These are phyloP conservation scores for Hyphodiscus hymeniophilus DNA, from an alignment of 495 filamentous ascomycete genomes.

Conservation along the genomic window DNA sequence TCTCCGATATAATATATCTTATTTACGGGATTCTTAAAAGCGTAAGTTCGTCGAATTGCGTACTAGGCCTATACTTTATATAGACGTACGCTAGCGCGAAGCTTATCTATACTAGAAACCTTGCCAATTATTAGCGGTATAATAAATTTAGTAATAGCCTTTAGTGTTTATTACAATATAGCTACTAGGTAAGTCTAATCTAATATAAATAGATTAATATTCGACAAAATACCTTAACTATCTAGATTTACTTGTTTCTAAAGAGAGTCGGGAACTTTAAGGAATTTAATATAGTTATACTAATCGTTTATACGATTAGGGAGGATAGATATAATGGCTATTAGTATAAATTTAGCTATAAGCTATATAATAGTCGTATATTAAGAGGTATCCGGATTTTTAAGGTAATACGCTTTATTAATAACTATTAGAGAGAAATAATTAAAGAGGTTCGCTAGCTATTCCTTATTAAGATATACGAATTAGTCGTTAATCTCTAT, in stretches of 20 bases:
- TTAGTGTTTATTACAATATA: neutral
- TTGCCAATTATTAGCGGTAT: no score
- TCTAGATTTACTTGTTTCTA: neutral
- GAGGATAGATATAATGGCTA: neutral
- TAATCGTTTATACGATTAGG: neutral
- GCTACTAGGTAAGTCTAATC: neutral
- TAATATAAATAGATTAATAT: neutral
- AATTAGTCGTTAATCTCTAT: neutral
- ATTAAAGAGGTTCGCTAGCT: neutral
- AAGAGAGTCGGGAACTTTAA: neutral
- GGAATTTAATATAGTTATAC: neutral
- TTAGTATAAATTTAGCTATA: neutral
- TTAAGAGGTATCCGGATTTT: neutral
- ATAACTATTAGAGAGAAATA: neutral
- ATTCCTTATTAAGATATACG: neutral
- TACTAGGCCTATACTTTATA: neutral
- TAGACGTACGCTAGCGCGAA: neutral
- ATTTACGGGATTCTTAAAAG: neutral
- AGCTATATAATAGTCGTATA: neutral
- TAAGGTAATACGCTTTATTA: neutral
- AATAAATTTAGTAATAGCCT: neutral
- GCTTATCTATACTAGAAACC: neutral
- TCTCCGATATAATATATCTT: neutral
- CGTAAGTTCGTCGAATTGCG: neutral
- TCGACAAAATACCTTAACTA: neutral